These are phyloP conservation scores for Ilyonectria sp. DNA, from an alignment of 2,329 filamentous ascomycete genomes.

Conservation along the genomic window DNA sequence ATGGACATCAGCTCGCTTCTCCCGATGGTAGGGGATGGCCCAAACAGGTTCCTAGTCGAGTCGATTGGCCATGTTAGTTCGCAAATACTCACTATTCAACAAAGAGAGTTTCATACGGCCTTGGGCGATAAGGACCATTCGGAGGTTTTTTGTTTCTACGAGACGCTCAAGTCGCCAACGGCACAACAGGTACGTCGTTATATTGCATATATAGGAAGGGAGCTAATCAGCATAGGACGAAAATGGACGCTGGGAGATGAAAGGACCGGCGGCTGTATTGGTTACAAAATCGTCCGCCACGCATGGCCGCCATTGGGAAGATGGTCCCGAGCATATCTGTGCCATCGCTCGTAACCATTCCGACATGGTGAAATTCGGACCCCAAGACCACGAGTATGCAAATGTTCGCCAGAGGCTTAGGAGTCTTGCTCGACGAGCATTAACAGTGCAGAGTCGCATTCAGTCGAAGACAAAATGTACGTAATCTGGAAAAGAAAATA, in stretches of 20 bases:
- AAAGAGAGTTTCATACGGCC: constrained; percentile 23
- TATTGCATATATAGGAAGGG: neutral
- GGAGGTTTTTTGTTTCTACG: constrained; percentile 45
- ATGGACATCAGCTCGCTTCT: constrained; percentile 28
- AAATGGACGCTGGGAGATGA: constrained; percentile 41
- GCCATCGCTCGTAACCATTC: constrained; percentile 41
- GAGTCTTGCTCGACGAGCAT: constrained; percentile 21
- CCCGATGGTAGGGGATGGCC: constrained; percentile 27
- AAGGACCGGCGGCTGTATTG: constrained; percentile 34
- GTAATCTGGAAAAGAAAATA: constrained; percentile 3
- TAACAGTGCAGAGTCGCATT: neutral
- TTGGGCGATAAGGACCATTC: constrained; percentile 29
- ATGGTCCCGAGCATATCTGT: constrained; percentile 38
- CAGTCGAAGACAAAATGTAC: constrained; percentile 19
- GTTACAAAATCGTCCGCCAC: constrained; percentile 45
- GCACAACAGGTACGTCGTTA: constrained; percentile 34
- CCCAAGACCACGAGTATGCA: constrained; percentile 22
- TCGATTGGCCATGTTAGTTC: constrained; percentile 21
- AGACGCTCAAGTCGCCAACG: constrained; percentile 44
- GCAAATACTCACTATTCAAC: constrained; percentile 17
- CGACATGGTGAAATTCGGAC: constrained; percentile 46
- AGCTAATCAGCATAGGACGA: constrained; percentile 23
- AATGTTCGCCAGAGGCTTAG: constrained; percentile 22
- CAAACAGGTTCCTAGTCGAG: constrained; percentile 28
- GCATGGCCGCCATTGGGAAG: constrained; percentile 37